Evolutionary conservation across 2,329 filamentous ascomycete species (phyloP).

Genomic region (Ascochyta clinopodiicola): DNA sequence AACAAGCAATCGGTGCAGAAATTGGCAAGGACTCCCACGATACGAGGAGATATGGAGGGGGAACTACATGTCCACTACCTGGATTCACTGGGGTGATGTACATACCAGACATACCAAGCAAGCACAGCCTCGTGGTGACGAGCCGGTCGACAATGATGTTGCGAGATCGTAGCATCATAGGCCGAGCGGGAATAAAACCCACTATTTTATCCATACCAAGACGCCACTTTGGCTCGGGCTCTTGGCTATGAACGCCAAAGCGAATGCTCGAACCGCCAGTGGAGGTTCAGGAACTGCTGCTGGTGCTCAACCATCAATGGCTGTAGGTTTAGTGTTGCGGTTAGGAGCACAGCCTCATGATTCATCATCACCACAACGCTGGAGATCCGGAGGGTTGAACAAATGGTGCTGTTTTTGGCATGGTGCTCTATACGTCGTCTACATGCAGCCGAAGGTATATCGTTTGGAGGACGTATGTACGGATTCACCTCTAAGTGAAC

Average conservation of each 20-base stretch:
- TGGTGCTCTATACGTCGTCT: background rate
- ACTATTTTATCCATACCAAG: conserved; percentile 6
- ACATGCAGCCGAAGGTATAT: background rate
- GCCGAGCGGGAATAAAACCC: conserved; percentile 14
- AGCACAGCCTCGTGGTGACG: conserved; percentile 9
- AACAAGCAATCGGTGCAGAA: too few relatives aligned
- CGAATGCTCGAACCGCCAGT: background rate
- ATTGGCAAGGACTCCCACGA: too few relatives aligned
- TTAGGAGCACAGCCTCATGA: background rate
- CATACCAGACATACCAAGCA: background rate
- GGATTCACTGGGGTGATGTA: background rate
- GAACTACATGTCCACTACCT: background rate
- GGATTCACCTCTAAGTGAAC: background rate
- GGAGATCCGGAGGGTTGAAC: background rate
- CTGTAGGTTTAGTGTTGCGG: background rate
- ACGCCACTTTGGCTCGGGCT: background rate
- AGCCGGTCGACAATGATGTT: background rate
- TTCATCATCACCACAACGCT: background rate
- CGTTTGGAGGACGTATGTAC: conserved; percentile 4
- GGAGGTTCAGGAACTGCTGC: background rate
- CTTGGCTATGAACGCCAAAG: conserved; percentile 3
- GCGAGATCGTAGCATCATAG: conserved; percentile 8
- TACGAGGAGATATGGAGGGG: too few relatives aligned
- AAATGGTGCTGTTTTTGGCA: background rate
- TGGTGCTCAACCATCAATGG: background rate